Evolutionary conservation across 1,284 basidiomycete species (phyloP).

Genomic region (Vanrija humicola): DNA sequence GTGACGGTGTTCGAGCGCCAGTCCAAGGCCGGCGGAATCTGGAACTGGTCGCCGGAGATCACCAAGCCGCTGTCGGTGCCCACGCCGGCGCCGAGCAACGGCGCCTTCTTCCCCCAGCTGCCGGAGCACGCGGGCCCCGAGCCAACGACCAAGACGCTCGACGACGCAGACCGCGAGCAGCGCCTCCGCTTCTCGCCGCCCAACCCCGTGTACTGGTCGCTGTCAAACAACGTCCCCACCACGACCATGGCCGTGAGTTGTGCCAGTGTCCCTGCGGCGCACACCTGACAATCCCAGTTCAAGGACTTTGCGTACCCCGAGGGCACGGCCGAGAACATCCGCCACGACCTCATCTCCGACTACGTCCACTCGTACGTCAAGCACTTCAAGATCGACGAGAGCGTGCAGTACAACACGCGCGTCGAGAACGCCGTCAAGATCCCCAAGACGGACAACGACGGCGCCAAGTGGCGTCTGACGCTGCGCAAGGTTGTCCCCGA

Average conservation of each 20-base stretch:
- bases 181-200: constrained; percentile 44
- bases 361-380: constrained; percentile 42
- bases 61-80: constrained; percentile 50
- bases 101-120: constrained; percentile 47
- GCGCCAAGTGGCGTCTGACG: constrained; percentile 21
- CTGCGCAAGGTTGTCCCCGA: constrained; percentile 49
- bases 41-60: constrained; percentile 52
- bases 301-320: constrained; percentile 30
- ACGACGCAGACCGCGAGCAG: constrained; percentile 28
- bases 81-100: constrained; percentile 47
- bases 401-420: constrained; percentile 54
- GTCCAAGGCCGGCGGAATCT: constrained; percentile 51
- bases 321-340: constrained; percentile 20
- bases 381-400: constrained; percentile 49
- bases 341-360: constrained; percentile 20
- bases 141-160: constrained; percentile 35
- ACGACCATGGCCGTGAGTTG: constrained; percentile 25
- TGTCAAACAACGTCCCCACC: constrained; percentile 53
- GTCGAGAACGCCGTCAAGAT: constrained; percentile 51
- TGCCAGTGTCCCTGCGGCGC: constrained; percentile 12
- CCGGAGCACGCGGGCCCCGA: not conserved
- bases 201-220: constrained; percentile 52
- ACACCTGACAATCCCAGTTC: constrained; percentile 17
- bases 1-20: constrained; percentile 54
- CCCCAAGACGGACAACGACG: not conserved